phyloP scores from a whole-genome alignment of 2,329 filamentous ascomycete species.

The Ceratocystiopsis minuta region DNA sequence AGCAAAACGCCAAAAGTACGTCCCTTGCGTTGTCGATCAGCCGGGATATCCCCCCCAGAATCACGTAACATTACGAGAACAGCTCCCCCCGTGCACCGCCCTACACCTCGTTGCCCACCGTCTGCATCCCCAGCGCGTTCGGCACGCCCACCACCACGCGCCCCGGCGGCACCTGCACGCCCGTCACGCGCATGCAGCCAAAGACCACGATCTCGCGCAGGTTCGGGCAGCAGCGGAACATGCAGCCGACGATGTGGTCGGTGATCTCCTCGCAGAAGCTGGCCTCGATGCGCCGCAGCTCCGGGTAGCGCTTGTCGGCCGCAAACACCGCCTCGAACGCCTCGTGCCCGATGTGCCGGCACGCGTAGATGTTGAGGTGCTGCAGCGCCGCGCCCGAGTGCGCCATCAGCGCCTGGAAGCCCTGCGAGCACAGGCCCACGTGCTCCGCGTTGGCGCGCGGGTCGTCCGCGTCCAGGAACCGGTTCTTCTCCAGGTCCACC shows the following conservation, averaged over 20 bases:
- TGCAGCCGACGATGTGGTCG: conserved; percentile 42
- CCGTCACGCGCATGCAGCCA: conserved; percentile 44
- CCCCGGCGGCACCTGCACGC: conserved; percentile 33
- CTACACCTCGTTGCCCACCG: conserved; percentile 17
- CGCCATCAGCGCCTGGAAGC: conserved; percentile 65
- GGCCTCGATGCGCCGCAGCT: conserved; percentile 54
- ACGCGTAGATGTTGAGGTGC: conserved; percentile 62
- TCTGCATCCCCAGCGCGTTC: conserved; percentile 42
- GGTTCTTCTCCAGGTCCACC: conserved; percentile 60
- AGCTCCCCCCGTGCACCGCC: no score
- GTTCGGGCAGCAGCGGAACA: conserved; percentile 46
- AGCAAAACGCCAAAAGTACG: no score
- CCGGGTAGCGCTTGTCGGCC: conserved; percentile 40
- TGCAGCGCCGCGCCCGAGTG: conserved; percentile 56
- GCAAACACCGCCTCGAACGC: conserved; percentile 62
- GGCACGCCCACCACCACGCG: conserved; percentile 40
- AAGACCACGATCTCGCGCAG: conserved; percentile 43
- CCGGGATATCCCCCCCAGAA: no score
- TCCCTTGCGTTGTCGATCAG: no score
- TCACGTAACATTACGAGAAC: no score
- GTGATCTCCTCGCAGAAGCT: conserved; percentile 56
- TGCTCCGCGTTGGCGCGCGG: conserved; percentile 47
- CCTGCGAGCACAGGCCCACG: conserved; percentile 56
- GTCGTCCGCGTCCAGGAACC: conserved; percentile 53
- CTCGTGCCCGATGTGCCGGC: conserved; percentile 57